A percentile compares a stretch with the other conserved stretches of the same genome.
phyloP scores from a whole-genome alignment of 257 asterid genomes.

The Forsythia suspensa region DNA sequence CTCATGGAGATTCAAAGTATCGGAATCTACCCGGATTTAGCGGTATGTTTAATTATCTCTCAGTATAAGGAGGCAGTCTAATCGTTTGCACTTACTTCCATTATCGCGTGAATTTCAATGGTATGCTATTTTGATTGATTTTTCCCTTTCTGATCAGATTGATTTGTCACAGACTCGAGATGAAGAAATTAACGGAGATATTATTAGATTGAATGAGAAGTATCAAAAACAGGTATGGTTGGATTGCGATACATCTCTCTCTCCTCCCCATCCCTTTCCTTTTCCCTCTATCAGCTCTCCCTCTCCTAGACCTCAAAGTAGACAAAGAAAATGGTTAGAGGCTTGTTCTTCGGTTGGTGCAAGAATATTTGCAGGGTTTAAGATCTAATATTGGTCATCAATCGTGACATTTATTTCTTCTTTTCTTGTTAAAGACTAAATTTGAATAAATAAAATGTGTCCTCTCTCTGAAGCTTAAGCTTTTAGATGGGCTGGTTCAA shows the following conservation, averaged over 20 bases:
- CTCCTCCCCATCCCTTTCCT: neutral
- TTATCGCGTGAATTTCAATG: slow-evolving; percentile 14
- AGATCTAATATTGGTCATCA: too few species aligned
- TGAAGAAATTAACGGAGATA: slow-evolving; percentile 60
- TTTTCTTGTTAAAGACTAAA: too few species aligned
- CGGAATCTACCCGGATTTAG: slow-evolving; percentile 75
- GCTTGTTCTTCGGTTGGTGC: too few species aligned
- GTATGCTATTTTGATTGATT: neutral
- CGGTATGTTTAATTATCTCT: slow-evolving; percentile 52
- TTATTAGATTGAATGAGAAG: slow-evolving; percentile 55
- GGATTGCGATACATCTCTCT: slow-evolving; percentile 3
- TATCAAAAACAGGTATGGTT: slow-evolving; percentile 67
- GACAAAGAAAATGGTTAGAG: too few species aligned
- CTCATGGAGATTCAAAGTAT: slow-evolving; percentile 71
- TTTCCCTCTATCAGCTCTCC: neutral
- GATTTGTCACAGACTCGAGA: slow-evolving; percentile 54
- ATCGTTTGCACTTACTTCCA: slow-evolving; percentile 15
- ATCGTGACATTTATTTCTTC: too few species aligned
- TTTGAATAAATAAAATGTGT: too few species aligned
- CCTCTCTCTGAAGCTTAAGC: too few species aligned
- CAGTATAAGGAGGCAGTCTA: slow-evolving; percentile 15
- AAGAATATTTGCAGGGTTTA: too few species aligned
- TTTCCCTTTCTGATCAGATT: slow-evolving; percentile 36
- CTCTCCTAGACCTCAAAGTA: neutral
- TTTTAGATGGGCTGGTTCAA: too few species aligned